Base-by-base conservation (phyloP, 306 rosid species). In the Castanea crenata region DNA sequence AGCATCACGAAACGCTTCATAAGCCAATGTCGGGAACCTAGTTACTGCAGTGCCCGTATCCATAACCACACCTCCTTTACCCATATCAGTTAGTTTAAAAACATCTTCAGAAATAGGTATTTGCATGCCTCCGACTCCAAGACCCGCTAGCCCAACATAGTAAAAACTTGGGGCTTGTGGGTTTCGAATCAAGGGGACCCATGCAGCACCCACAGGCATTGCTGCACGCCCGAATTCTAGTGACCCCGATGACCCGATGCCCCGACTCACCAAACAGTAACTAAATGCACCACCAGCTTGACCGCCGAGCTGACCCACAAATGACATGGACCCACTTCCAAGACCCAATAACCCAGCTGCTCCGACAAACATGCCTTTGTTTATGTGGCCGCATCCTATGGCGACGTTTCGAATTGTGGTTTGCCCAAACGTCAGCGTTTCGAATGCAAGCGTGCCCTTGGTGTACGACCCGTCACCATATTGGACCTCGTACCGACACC, bases 11-110 rank as follows among this genome's bases (percentile, higher is more conserved):
- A 94, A 86, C 1, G 86, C 91, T 49, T 71, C 71, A 25, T 94
- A 94, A 5, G 93, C 97, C 5, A 49, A 6, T 1, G 90, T 82
- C 1, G 97, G 98, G 1, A 94, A 69, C 81, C 98, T 78, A 0
- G 97, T 92, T 6, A 94, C 94, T n/a, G 98, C 96, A 0, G 98
- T 94, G 49, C 97, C 98, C 0, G 98, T 92, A 79, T 94, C 98
- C 97, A 94, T 91, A 0, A 94, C 96, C 2, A 92, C 96, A 0
- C 98, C 98, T 21, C 98, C 97, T 5, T 75, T 57, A 0, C 98
- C 98, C 9, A 65, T 9, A 9, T 92, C 93, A 6, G 84, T 84
- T 9, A 89, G 58, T 1, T 68, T 59, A 34, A 94, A 94, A 23
- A 61, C 32, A 5, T 85, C 83, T 55, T 89, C 97, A 0, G 96